phyloP scores from a whole-genome alignment of 345 rosid species.

The Melaleuca alternifolia region DNA sequence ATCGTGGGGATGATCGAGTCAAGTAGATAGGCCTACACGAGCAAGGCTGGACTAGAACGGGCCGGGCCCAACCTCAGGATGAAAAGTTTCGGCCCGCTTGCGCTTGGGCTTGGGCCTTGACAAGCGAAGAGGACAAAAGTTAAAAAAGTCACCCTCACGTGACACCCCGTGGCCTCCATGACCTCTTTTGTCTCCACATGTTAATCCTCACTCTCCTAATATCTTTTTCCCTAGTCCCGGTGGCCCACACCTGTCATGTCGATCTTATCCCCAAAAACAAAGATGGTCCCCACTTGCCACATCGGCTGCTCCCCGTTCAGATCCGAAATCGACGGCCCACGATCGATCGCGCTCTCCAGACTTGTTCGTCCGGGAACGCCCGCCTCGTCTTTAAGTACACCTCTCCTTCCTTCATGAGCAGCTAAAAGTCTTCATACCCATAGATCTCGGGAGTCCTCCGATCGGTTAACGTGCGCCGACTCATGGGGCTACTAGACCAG shows the following conservation, averaged over 20 bases:
- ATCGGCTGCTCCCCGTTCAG: background rate
- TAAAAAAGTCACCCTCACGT: background rate
- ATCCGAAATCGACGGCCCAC: background rate
- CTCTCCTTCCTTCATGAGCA: background rate
- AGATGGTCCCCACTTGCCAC: background rate
- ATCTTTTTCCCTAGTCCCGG: background rate
- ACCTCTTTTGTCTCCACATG: background rate
- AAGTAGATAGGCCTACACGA: background rate
- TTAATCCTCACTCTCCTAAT: background rate
- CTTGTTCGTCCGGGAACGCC: background rate
- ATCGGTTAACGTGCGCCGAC: background rate
- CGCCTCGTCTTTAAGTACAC: background rate
- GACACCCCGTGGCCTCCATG: background rate
- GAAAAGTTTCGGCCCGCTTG: background rate
- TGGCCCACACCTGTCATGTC: background rate
- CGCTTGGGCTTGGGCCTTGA: background rate
- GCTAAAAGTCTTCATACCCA: too few relatives aligned
- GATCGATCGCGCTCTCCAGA: background rate
- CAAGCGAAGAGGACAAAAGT: background rate
- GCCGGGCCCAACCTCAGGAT: background rate
- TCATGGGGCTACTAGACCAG: slow-evolving; percentile 83
- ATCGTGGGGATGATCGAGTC: too few relatives aligned
- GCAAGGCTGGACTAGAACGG: background rate
- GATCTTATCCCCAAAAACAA: background rate
- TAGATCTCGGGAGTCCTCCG: background rate